Evolutionary conservation across 345 rosid genomes (phyloP).

Genomic region (Eucalyptus cloeziana): DNA sequence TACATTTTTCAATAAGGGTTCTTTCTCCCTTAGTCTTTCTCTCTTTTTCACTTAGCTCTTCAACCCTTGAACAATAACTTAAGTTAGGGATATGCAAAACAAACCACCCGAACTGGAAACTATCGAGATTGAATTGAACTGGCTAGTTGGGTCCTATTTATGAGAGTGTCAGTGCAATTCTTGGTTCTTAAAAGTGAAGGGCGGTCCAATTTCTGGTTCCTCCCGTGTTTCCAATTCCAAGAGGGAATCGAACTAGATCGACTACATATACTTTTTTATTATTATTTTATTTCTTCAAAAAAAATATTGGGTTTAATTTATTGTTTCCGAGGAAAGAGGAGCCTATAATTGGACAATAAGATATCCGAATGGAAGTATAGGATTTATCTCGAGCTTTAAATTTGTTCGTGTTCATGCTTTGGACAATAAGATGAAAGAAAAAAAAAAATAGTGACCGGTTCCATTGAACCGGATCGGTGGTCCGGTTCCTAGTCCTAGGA

Average conservation of each 20-base stretch:
- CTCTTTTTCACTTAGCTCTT: background rate
- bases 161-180: accelerated
- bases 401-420: no score
- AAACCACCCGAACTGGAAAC: accelerated
- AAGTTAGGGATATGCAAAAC: no score
- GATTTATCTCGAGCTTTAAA: no score
- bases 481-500: accelerated
- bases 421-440: no score
- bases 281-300: no score
- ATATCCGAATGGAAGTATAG: accelerated
- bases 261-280: no score
- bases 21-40: background rate
- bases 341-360: no score
- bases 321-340: no score
- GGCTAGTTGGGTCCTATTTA: accelerated
- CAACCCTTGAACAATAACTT: background rate
- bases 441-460: no score
- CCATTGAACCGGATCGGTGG: accelerated
- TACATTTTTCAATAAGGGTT: background rate
- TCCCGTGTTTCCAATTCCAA: accelerated
- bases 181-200: no score
- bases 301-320: no score
- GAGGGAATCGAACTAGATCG: no score
- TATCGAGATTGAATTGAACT: accelerated
- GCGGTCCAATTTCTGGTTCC: accelerated